Evolutionary conservation across 345 rosid species (phyloP).

Genomic region (Theobroma cacao): DNA sequence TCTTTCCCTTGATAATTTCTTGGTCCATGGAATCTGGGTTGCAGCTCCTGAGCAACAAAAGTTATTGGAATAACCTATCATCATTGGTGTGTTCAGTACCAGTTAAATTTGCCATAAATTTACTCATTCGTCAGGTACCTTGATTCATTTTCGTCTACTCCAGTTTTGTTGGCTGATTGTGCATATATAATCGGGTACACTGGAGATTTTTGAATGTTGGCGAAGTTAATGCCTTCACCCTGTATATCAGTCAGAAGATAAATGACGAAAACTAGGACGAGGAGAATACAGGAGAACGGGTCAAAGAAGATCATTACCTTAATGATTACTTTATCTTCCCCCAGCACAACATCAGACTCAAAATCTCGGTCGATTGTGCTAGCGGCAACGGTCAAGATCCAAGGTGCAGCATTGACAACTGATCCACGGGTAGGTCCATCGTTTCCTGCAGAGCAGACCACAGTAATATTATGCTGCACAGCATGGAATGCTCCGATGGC

Average conservation of each 20-base stretch:
- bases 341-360: slow-evolving; percentile 66
- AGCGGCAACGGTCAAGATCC: slow-evolving; percentile 86
- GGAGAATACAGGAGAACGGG: neutral
- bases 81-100: neutral
- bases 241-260: slow-evolving; percentile 11
- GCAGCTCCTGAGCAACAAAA: slow-evolving; percentile 47
- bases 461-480: slow-evolving; percentile 58
- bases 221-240: slow-evolving; percentile 81
- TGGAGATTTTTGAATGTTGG: slow-evolving; percentile 44
- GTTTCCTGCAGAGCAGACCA: slow-evolving; percentile 84
- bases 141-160: slow-evolving; percentile 37
- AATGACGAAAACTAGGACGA: neutral
- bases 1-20: slow-evolving; percentile 52
- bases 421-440: slow-evolving; percentile 54
- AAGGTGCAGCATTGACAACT: slow-evolving; percentile 68
- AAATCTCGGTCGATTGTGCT: slow-evolving; percentile 80
- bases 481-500: slow-evolving; percentile 88
- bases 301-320: slow-evolving; percentile 34
- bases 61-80: neutral
- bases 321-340: slow-evolving; percentile 51
- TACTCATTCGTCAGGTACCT: slow-evolving; percentile 33
- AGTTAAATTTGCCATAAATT: neutral
- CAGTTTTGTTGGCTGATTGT: slow-evolving; percentile 46
- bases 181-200: slow-evolving; percentile 54
- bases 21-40: slow-evolving; percentile 36